Base-by-base conservation (phyloP, 2,329 filamentous ascomycete species). In the Diaporthe sp. region DNA sequence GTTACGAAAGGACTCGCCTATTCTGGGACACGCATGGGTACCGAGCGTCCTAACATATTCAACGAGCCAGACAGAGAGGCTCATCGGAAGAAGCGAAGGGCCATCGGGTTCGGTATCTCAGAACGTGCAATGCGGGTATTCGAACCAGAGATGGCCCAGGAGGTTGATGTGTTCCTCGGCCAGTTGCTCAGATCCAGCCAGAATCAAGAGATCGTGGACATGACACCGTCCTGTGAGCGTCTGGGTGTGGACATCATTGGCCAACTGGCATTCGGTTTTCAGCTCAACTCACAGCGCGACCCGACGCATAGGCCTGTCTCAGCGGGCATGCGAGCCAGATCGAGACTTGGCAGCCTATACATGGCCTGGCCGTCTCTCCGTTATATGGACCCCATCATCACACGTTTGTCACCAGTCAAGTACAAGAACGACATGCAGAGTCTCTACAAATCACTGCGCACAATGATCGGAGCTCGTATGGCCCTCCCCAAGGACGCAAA, bases 241-340 rank as follows among this genome's bases (percentile, higher is more conserved):
- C 72, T 79, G 0, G 77, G 76, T 8, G 12, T 51, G 1, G 78
- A 79, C 42, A 72, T 78, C 12, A 74, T 78, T 0, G 77, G 73
- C 8, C 77, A 65, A 10, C 73, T 79, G 4, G 77, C 75, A 1
- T 79, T 79, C 46, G 79, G 78, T 19, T 79, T 72, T 55, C 31
- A 71, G 10, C 71, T 79, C 2, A 75, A 79, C 5, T 51, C 75
- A 25, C 78, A 79, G 51, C 78, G 75, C 1, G 72, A 76, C 3
- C 34, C 60, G 10, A 71, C 61, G 2, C 61, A 79, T 28, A 8
- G 71, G 13, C 58, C 34, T 4, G 19, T 73, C 3, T 15, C 49
- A 8, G 60, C 37, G 22, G 71, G 57, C n/a, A 65, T 73, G 4
- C 53, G 31, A 53, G 31, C 58, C 25, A 67, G 60, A 49, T 55